A percentile compares a stretch with the other conserved stretches of the same genome.
phyloP scores from a whole-genome alignment of 2,329 filamentous ascomycete genomes.

The Sarocladium brachiariae region DNA sequence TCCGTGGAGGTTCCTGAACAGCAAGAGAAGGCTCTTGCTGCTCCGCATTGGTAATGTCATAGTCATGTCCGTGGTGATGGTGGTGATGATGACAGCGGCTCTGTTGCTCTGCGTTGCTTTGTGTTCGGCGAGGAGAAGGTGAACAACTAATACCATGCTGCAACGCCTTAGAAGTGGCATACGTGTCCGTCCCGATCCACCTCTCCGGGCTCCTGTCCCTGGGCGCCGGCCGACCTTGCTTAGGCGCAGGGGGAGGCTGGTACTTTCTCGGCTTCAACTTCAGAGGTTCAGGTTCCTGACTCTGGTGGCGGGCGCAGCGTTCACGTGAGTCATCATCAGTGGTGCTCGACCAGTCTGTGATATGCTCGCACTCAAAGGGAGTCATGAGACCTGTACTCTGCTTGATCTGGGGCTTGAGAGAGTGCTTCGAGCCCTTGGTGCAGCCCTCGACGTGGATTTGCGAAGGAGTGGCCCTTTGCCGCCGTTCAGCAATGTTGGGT shows the following conservation, averaged over 20 bases:
- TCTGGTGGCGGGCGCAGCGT: background rate
- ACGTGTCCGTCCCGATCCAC: conserved; percentile 1
- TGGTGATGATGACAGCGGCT: background rate
- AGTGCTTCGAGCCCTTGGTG: background rate
- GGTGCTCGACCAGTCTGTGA: conserved; percentile 5
- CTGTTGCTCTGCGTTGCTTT: conserved; percentile 5
- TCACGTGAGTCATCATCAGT: background rate
- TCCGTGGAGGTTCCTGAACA: background rate
- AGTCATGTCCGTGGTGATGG: too few relatives aligned
- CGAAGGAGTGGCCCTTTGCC: conserved; percentile 20
- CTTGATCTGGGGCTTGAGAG: conserved; percentile 3
- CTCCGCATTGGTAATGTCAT: too few relatives aligned
- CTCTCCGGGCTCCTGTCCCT: conserved; percentile 1
- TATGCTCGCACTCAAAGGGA: conserved; percentile 3
- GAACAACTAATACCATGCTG: conserved; percentile 9
- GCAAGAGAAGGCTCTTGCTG: too few relatives aligned
- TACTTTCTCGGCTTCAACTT: conserved; percentile 1
- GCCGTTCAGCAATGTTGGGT: conserved; percentile 23
- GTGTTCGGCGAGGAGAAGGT: background rate
- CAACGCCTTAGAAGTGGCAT: background rate
- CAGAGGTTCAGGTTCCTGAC: conserved; percentile 5
- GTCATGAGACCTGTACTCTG: background rate
- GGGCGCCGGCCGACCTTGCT: background rate
- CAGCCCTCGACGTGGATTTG: conserved; percentile 19
- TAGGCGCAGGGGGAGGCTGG: background rate